Evolutionary conservation across 1,139 yeast species (phyloP).

Genomic region (Zygotorulaspora mrakii): DNA sequence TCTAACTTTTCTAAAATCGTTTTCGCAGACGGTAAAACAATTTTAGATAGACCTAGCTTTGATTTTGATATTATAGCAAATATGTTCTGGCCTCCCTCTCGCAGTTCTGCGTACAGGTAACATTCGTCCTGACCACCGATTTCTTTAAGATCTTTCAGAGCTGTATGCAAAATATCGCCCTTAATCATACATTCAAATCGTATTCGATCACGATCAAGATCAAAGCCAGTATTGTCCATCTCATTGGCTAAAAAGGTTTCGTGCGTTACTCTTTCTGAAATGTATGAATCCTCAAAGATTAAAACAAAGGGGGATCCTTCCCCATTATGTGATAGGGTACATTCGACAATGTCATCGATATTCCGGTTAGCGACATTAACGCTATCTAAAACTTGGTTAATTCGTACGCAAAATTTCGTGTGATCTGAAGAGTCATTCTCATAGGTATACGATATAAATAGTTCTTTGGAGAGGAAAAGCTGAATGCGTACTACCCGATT

Average conservation of each 20-base stretch:
- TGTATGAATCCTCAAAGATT: constrained; percentile 65
- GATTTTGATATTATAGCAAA: constrained; percentile 59
- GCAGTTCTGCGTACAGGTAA: constrained; percentile 47
- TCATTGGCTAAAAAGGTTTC: constrained; percentile 50
- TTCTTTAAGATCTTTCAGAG: constrained; percentile 64
- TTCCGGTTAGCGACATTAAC: constrained; percentile 41
- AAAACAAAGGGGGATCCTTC: constrained; percentile 64
- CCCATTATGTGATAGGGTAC: constrained; percentile 49
- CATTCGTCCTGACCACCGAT: constrained; percentile 60
- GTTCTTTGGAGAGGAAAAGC: constrained; percentile 31
- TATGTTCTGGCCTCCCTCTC: constrained; percentile 27
- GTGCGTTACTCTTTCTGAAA: constrained; percentile 70
- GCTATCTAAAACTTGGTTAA: constrained; percentile 45
- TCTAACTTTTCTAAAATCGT: constrained; percentile 54
- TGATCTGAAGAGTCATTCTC: constrained; percentile 19
- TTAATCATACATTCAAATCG: constrained; percentile 63
- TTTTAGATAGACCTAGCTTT: constrained; percentile 60
- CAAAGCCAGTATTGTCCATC: constrained; percentile 39
- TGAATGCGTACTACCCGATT: constrained; percentile 37
- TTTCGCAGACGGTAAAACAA: constrained; percentile 62
- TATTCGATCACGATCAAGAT: constrained; percentile 49
- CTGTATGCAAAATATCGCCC: constrained; percentile 60
- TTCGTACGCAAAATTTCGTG: constrained; percentile 38
- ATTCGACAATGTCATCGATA: constrained; percentile 40
- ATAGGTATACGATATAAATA: constrained; percentile 36